Conservation (phyloP, 768 basidiomycete species). For the Leccinum pellstonianum region DNA sequence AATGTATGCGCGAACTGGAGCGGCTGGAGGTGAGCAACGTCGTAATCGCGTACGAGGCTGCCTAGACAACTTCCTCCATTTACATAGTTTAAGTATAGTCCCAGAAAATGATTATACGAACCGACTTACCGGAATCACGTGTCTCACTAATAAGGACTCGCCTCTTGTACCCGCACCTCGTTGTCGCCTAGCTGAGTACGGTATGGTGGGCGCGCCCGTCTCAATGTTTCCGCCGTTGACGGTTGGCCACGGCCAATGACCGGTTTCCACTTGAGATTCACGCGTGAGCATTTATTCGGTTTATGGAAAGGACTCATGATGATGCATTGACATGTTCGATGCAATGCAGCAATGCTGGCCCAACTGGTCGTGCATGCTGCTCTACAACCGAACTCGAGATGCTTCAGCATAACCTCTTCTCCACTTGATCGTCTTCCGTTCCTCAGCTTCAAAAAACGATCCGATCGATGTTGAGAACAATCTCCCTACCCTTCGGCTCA, state of each 20-base stretch:
- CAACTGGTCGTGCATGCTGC: not conserved
- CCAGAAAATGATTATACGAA: no score
- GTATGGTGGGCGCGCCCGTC: no score
- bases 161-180: no score
- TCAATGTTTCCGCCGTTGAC: no score
- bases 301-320: not conserved
- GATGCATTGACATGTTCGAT: not conserved
- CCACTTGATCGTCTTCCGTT: not conserved
- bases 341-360: no score
- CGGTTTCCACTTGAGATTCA: conserved; percentile 19
- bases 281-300: conserved; percentile 9
- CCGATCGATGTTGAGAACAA: not conserved
- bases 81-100: no score
- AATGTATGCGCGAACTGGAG: conserved; percentile 19
- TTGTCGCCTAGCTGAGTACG: no score
- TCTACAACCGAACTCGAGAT: not conserved
- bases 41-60: not conserved
- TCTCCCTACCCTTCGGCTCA: not conserved
- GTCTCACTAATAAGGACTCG: no score
- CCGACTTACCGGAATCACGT: no score
- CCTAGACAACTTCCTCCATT: no score
- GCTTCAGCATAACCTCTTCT: not conserved
- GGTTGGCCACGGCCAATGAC: no score
- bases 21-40: conserved; percentile 20
- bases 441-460: not conserved